Percentiles rank a stretch among this genome's conserved stretches.
Conservation (phyloP, 2,329 filamentous ascomycete species). For the Colletotrichum brevisporum region DNA sequence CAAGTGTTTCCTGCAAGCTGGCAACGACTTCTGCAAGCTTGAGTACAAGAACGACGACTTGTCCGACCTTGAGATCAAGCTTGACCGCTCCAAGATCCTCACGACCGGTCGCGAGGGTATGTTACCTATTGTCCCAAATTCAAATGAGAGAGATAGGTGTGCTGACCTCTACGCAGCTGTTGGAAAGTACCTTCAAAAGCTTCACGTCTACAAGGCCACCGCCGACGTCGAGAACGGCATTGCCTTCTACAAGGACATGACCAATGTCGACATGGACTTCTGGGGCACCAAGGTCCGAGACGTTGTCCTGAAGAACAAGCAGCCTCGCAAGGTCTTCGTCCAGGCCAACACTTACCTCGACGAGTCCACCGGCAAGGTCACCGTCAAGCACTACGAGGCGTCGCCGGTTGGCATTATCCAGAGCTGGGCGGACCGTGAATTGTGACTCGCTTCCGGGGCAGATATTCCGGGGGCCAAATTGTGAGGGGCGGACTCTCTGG, state of each 20-base stretch:
- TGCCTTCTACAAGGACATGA: constrained; percentile 87
- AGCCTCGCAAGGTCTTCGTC: constrained; percentile 91
- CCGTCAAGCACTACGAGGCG: constrained; percentile 88
- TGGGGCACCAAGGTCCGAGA: constrained; percentile 86
- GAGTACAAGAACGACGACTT: constrained; percentile 81
- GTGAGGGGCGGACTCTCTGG: background rate
- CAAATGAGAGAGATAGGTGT: background rate
- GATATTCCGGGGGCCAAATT: constrained; percentile 5
- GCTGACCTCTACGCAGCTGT: constrained; percentile 70
- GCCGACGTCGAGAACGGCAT: constrained; percentile 85
- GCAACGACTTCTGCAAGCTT: constrained; percentile 88
- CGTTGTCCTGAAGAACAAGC: constrained; percentile 81
- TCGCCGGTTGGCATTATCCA: constrained; percentile 85
- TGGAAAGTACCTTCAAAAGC: constrained; percentile 87
- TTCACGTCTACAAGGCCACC: constrained; percentile 93
- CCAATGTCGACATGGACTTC: constrained; percentile 83
- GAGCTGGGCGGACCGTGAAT: constrained; percentile 79
- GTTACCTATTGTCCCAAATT: constrained; percentile 35
- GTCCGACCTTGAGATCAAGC: constrained; percentile 83
- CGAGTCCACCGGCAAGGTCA: constrained; percentile 77
- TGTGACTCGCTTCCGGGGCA: constrained; percentile 34
- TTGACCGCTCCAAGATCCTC: constrained; percentile 90
- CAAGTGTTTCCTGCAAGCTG: constrained; percentile 84
- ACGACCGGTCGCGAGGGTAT: constrained; percentile 80
- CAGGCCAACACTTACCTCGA: constrained; percentile 90